Evolutionary conservation across 2,329 filamentous ascomycete species (phyloP).

Genomic region (Rhexocercosporidium sp.): DNA sequence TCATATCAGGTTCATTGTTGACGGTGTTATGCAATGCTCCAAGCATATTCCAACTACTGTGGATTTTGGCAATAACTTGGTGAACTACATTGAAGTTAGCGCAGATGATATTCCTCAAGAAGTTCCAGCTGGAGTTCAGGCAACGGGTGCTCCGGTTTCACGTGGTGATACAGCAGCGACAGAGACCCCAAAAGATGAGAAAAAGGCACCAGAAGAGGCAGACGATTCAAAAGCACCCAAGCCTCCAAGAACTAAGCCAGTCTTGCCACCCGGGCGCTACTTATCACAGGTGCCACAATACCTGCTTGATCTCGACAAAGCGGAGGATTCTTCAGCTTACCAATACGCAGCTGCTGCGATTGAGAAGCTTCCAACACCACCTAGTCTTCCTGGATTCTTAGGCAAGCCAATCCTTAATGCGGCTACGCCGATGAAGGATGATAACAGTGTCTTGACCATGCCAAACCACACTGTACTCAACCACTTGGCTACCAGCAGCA

Average conservation of each 20-base stretch:
- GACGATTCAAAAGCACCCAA: constrained; percentile 42
- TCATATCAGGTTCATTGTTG: constrained; percentile 94
- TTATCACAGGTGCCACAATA: constrained; percentile 80
- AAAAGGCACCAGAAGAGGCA: constrained; percentile 44
- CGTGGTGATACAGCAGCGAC: constrained; percentile 25
- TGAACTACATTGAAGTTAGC: constrained; percentile 96
- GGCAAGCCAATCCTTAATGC: constrained; percentile 95
- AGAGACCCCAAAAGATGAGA: constrained; percentile 29
- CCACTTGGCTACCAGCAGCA: constrained; percentile 95
- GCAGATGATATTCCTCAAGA: constrained; percentile 67
- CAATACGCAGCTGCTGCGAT: constrained; percentile 76
- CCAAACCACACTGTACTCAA: constrained; percentile 98
- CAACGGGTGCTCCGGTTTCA: constrained; percentile 24
- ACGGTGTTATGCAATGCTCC: constrained; percentile 90
- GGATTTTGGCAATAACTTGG: constrained; percentile 95
- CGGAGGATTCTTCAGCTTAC: constrained; percentile 78
- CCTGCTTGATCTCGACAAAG: constrained; percentile 82
- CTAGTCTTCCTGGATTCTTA: constrained; percentile 85
- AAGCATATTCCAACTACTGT: constrained; percentile 90
- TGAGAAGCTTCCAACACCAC: constrained; percentile 81
- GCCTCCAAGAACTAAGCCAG: constrained; percentile 58
- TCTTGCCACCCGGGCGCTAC: constrained; percentile 64
- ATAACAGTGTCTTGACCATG: constrained; percentile 95
- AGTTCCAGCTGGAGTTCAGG: constrained; percentile 41
- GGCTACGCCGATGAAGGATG: constrained; percentile 91